Evolutionary conservation across 2,329 filamentous ascomycete species (phyloP), one percentile per base, ranked within the genome.

Genomic region (Hirsutella minnesotensis): DNA sequence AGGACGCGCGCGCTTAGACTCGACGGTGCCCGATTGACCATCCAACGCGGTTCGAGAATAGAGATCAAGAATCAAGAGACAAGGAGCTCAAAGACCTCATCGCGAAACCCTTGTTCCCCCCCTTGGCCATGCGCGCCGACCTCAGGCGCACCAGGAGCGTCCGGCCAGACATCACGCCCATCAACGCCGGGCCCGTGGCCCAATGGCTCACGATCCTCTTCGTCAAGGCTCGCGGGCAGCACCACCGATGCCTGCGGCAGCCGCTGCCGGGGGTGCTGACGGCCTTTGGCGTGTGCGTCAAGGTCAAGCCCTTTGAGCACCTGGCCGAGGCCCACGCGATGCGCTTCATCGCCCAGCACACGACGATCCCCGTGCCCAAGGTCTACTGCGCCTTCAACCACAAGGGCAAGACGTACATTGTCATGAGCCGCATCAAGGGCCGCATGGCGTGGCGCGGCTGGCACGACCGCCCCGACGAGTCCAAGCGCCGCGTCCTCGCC

Each of bases 381-480:
- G 29, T 56, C 1, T 34, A 53, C 41, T 51, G 43, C 20, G 47
- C 51, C 0, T 46, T 46, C n/a, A 19, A 41, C 16, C 36, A 40
- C n/a, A 33, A 40, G 12, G 38, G 41, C 8, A 13, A 16, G 2
- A 34, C 42, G 4, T 48, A 48, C 33, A 44, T 46, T 19, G 44
- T 46, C 16, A 43, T 43, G 68, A 53, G 60, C 35, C 48, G 55
- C 2, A 49, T 63, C 5, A 46, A 47, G 1, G 61, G 59, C 10
- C 19, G 43, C 9, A 12, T 30, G 5, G 34, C 60, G 1, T 38
- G 49, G 0, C 24, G 10, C 53, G 51, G 50, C 39, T 20, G 34
- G 30, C 35, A 5, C 5, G 47, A 20, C 10, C 39, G 36, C 1
- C 45, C 53, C 0, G 42, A 46, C 1, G 31, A 44, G 3, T 53